These are phyloP conservation scores for Clarireedia sp. DNA, from an alignment of 2,329 filamentous ascomycete genomes.

Conservation along the genomic window DNA sequence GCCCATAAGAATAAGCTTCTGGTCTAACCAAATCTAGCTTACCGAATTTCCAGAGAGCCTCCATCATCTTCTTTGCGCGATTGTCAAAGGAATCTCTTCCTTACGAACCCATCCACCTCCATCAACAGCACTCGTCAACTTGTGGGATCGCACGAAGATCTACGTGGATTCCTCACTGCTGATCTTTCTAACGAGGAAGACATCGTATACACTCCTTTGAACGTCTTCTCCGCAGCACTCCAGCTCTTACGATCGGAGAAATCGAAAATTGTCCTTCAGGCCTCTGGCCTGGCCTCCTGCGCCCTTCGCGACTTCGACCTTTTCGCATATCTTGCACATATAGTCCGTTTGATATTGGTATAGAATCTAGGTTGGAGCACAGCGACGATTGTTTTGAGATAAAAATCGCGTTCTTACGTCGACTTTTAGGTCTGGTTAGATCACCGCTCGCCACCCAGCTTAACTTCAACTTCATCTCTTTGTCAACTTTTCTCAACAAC, in stretches of 20 bases:
- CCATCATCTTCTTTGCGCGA: constrained; percentile 9
- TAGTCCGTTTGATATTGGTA: constrained; percentile 14
- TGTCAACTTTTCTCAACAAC: constrained; percentile 11
- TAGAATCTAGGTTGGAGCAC: constrained; percentile 5
- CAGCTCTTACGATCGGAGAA: constrained; percentile 19
- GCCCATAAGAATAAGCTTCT: background rate
- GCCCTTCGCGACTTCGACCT: constrained; percentile 24
- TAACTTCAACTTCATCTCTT: constrained; percentile 4
- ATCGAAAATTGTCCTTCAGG: constrained; percentile 18
- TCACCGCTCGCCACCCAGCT: constrained; percentile 10
- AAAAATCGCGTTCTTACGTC: constrained; percentile 21
- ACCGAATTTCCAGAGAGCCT: background rate
- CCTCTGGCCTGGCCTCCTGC: constrained; percentile 25
- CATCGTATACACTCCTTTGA: constrained; percentile 22
- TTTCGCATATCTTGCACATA: constrained; percentile 21
- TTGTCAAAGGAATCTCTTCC: constrained; percentile 8
- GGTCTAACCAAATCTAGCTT: constrained; percentile 1
- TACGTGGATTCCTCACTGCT: constrained; percentile 29
- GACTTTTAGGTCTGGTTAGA: constrained; percentile 13
- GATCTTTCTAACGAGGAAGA: constrained; percentile 29
- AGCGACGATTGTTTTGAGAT: constrained; percentile 9
- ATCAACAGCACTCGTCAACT: constrained; percentile 14
- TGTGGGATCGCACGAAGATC: constrained; percentile 27
- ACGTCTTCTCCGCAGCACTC: constrained; percentile 17
- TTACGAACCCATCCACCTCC: constrained; percentile 11